Conservation (phyloP, 2,329 filamentous ascomycete species). For the Colletotrichum spinosum region DNA sequence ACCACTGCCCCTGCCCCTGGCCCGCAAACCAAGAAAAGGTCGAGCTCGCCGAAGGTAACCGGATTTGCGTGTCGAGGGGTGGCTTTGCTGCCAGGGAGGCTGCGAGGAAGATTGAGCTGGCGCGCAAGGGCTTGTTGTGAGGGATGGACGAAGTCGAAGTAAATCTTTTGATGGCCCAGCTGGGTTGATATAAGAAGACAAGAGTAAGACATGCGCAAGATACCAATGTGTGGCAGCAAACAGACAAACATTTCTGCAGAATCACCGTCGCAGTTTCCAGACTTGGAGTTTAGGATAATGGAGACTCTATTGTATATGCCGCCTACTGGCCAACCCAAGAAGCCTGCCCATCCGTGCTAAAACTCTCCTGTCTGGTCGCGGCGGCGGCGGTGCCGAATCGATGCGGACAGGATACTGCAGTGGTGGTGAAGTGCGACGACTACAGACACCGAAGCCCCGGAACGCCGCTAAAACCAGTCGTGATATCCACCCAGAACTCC, state of each 20-base stretch:
- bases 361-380: constrained; percentile 14
- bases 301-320: constrained; percentile 33
- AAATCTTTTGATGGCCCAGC: not conserved
- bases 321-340: constrained; percentile 29
- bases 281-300: constrained; percentile 22
- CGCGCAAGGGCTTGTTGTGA: constrained; percentile 80
- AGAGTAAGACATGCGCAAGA: constrained; percentile 23
- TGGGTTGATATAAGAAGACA: not conserved
- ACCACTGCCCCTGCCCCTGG: constrained; percentile 95
- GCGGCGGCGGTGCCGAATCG: not conserved
- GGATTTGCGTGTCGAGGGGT: constrained; percentile 80
- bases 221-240: not conserved
- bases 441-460: constrained; percentile 33
- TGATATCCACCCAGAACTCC: constrained; percentile 38
- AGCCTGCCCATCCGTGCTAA: constrained; percentile 35
- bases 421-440: constrained; percentile 23
- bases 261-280: too few species aligned
- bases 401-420: constrained; percentile 13
- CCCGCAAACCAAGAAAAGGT: constrained; percentile 82
- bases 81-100: constrained; percentile 80
- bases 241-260: too few species aligned
- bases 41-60: constrained; percentile 77
- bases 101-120: constrained; percentile 80
- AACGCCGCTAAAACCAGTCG: constrained; percentile 36
- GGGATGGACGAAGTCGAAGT: not conserved